Base-by-base conservation (phyloP, 2,329 filamentous ascomycete species). In the Coniochaeta sp. region DNA sequence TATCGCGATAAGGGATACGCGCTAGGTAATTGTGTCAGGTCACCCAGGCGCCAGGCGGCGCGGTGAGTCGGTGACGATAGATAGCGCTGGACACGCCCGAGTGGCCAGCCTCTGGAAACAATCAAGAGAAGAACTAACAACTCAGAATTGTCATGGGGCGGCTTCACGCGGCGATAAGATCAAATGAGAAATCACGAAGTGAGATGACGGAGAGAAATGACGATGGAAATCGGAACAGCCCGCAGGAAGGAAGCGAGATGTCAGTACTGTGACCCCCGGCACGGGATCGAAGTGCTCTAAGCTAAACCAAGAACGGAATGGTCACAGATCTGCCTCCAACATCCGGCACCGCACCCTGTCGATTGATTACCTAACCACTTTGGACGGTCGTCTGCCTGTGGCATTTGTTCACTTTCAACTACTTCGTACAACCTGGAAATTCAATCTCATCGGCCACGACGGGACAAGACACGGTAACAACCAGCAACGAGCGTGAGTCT, bases 121-220 rank as follows among this genome's bases (percentile, higher is more conserved):
- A 22, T 12, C 18, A 9, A 42, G n/a, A n/a, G n/a, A n/a, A n/a
- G n/a, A n/a, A n/a, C n/a, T 12, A 14, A 14, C 10, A 26, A 26
- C 12, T 14, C 3, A 14, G 6, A 12, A 12, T 12, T 22, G 51
- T 52, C 51, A 52, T 54, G 53, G 24, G 48, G 35, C 24, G 33
- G 26, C 13, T 38, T 47, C 48, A 48, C 32, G 26, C 42, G 51
- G 40, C 30, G 35, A 31, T 45, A 45, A 42, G 20, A 42, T 42
- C 38, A 26, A 26, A 2, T 42, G 38, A 22, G 38, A 26, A 42
- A 24, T 16, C 24, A 42, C 30, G n/a, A 49, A 35, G 38, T 27
- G 51, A 28, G 24, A 32, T 53, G 51, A 53, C 49, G 48, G 32
- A 49, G n/a, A 4, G 16, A 26, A 27, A 7, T 12, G 30, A 40